Evolutionary conservation across 495 filamentous ascomycete species (phyloP), one percentile per base, ranked within the genome.

Genomic region (Penicillium parvum): DNA sequence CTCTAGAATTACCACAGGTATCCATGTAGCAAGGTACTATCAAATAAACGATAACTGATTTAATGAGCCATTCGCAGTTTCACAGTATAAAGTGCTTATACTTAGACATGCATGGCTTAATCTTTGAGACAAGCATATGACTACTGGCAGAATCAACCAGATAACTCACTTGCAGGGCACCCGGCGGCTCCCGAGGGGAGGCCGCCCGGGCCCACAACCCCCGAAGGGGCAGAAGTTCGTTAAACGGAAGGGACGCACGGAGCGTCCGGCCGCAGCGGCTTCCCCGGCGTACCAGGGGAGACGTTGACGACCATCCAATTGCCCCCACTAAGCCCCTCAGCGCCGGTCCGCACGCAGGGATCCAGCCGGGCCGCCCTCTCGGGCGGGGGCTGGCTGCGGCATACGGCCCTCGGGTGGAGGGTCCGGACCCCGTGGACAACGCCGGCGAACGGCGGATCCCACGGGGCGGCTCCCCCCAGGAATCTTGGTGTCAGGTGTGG

Each of bases 1-100:
- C 76, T 80, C 73, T 81, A 81, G 75, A 82, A 82, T 82, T 81
- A 82, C 76, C 72, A 82, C 74, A 71, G 78, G 74, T 82, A 81
- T 82, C 75, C 73, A 81, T 72, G 75, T 81, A 79, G 74, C 75
- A 77, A 77, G 74, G 76, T 78, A 81, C 71, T 78, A 79, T 81
- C 73, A 79, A 81, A 81, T 81, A 80, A 81, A 79, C 73, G 67
- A 81, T 79, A 79, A 81, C 73, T 81, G 72, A 80, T 80, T 78
- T 79, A 79, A 80, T 80, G 71, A 81, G 74, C 75, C 73, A 80
- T 82, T 81, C 72, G 76, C 73, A 81, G 73, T 82, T 82, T 82
- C 76, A 77, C 76, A 45, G 73, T 81, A 79, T 75, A 79, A 49
- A 60, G 74, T 79, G 71, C 69, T 79, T 79, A 81, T 79, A 81